These are phyloP conservation scores for Chernovozyma aurita DNA, from an alignment of 1,139 yeast genomes.

Conservation along the genomic window DNA sequence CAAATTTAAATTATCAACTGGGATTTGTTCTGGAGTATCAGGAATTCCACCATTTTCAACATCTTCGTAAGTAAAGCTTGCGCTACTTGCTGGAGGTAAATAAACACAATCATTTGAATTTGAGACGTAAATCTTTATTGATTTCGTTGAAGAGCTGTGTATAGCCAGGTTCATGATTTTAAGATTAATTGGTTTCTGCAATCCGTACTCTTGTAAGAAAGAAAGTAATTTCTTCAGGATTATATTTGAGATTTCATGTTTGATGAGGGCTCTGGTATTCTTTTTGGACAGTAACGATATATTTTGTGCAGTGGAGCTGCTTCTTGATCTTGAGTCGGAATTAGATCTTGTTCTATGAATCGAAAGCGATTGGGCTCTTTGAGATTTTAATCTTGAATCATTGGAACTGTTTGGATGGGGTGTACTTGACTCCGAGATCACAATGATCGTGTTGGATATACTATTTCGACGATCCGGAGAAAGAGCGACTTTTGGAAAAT, in stretches of 20 bases:
- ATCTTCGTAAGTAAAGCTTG: constrained; percentile 44
- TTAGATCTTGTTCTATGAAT: constrained; percentile 11
- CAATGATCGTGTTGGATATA: constrained; percentile 19
- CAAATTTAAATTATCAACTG: not conserved
- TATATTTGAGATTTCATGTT: constrained; percentile 36
- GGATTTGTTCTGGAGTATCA: constrained; percentile 3
- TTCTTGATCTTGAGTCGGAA: constrained; percentile 15
- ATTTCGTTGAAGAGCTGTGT: constrained; percentile 23
- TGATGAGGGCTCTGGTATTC: constrained; percentile 36
- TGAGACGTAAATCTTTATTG: constrained; percentile 32
- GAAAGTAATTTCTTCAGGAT: constrained; percentile 32
- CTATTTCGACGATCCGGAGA: constrained; percentile 13
- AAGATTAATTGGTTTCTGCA: constrained; percentile 38
- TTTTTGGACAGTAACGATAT: constrained; percentile 13
- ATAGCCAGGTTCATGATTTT: constrained; percentile 21
- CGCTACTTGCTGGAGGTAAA: constrained; percentile 38
- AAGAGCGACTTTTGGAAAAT: not conserved
- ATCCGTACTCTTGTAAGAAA: constrained; percentile 35
- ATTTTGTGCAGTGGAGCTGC: not conserved
- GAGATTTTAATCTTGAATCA: not conserved
- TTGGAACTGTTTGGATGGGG: not conserved
- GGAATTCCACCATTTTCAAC: constrained; percentile 37
- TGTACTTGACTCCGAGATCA: constrained; percentile 13
- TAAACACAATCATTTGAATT: constrained; percentile 41
- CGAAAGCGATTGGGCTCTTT: constrained; percentile 1